Percentiles rank a stretch among this genome's conserved stretches.
Evolutionary conservation across 352 stramenopile species (phyloP).

Genomic region (Phytophthora pisi): DNA sequence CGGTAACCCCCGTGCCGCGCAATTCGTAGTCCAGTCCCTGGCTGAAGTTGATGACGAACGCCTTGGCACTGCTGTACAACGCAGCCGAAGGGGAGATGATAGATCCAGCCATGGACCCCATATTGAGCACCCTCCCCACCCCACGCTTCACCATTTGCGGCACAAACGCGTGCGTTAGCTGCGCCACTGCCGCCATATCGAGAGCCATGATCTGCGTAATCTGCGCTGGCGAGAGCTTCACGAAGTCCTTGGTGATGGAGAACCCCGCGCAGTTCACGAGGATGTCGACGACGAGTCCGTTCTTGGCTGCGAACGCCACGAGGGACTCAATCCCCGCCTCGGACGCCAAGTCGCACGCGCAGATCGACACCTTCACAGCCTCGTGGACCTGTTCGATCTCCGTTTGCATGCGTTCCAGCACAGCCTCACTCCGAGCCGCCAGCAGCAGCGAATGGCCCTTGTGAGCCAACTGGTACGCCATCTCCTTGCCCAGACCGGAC

Average conservation of each 20-base stretch:
- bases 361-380: conserved; percentile 44
- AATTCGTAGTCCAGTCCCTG: conserved; percentile 78
- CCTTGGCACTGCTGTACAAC: conserved; percentile 75
- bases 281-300: conserved; percentile 67
- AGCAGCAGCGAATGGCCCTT: conserved; percentile 73
- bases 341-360: conserved; percentile 51
- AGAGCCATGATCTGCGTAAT: conserved; percentile 63
- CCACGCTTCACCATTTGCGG: conserved; percentile 72
- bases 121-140: conserved; percentile 76
- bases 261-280: conserved; percentile 79
- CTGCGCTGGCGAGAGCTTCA: conserved; percentile 33
- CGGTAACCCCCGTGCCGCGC: conserved; percentile 55
- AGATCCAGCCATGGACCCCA: conserved; percentile 64
- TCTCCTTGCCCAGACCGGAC: conserved; percentile 70
- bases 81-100: conserved; percentile 57
- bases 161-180: conserved; percentile 62
- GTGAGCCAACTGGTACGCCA: conserved; percentile 65
- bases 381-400: conserved; percentile 59
- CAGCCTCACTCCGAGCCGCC: conserved; percentile 45
- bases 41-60: conserved; percentile 71
- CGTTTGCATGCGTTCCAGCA: conserved; percentile 56
- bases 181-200: conserved; percentile 57
- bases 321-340: conserved; percentile 43
- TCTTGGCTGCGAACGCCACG: conserved; percentile 41
- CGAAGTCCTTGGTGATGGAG: conserved; percentile 43